Conservation (phyloP, 192 early-diverging fungal species). For the Cladochytrium replicatum region DNA sequence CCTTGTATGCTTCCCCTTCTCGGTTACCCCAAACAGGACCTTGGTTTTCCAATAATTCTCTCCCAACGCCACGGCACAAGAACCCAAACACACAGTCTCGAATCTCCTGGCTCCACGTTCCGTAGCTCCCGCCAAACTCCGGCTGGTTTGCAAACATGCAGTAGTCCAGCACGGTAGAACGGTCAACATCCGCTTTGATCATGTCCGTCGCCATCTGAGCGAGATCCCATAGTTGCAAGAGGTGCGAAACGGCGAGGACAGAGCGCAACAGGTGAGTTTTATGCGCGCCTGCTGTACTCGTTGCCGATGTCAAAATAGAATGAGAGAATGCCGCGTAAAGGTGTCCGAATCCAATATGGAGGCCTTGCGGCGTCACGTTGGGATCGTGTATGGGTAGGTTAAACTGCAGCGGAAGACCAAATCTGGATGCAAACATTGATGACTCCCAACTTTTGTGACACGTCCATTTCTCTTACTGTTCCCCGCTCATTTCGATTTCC, state of each 20-base stretch:
- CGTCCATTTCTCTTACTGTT: constrained; percentile 7
- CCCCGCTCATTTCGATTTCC: constrained; percentile 18
- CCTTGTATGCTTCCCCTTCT: constrained; percentile 35
- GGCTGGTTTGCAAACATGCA: constrained; percentile 31
- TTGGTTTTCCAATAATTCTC: constrained; percentile 28
- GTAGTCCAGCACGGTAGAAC: constrained; percentile 34
- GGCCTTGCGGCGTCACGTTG: constrained; percentile 41
- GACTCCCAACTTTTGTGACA: not conserved
- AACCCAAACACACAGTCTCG: constrained; percentile 38
- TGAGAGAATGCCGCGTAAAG: constrained; percentile 38
- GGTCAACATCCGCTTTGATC: constrained; percentile 35
- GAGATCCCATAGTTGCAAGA: constrained; percentile 39
- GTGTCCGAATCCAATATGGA: constrained; percentile 38
- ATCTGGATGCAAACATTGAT: constrained; percentile 4
- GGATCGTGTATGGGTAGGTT: constrained; percentile 30
- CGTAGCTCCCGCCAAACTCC: constrained; percentile 12
- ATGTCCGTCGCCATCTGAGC: constrained; percentile 23
- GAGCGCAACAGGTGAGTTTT: constrained; percentile 31
- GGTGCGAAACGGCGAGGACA: constrained; percentile 33
- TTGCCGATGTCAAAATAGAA: not conserved
- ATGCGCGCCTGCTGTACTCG: constrained; percentile 1
- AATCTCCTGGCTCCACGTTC: constrained; percentile 26
- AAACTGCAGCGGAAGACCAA: constrained; percentile 10
- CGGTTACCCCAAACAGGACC: constrained; percentile 38
- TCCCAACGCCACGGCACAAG: constrained; percentile 36